Evolutionary conservation across 176 grass and related monocot species (phyloP).

Genomic region (Urochloa ruziziensis): DNA sequence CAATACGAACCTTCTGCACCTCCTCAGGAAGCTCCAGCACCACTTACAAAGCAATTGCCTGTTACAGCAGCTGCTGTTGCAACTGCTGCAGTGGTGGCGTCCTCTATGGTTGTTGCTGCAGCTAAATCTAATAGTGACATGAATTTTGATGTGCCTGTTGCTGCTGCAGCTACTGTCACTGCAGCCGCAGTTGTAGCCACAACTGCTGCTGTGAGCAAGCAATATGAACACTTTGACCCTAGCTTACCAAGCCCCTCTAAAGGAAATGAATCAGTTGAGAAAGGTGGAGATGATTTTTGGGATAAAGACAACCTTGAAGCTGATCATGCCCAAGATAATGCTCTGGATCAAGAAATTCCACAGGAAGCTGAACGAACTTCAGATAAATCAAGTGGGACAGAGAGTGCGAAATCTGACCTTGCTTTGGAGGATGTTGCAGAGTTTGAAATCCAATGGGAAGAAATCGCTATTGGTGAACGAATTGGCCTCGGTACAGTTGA

Average conservation of each 20-base stretch:
- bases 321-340: constrained; percentile 50
- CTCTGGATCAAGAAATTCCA: constrained; percentile 63
- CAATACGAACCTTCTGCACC: constrained; percentile 55
- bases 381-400: constrained; percentile 86
- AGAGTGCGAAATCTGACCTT: constrained; percentile 84
- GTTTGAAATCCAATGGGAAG: constrained; percentile 95
- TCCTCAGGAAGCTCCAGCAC: constrained; percentile 40
- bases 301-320: constrained; percentile 49
- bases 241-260: constrained; percentile 48
- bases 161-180: constrained; percentile 86
- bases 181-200: constrained; percentile 91
- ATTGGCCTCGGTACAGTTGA: constrained; percentile 88
- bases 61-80: constrained; percentile 94
- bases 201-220: constrained; percentile 75
- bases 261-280: constrained; percentile 48
- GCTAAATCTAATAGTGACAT: constrained; percentile 77
- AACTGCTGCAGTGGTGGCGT: constrained; percentile 94
- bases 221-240: constrained; percentile 59
- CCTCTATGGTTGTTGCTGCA: constrained; percentile 94
- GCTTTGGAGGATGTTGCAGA: constrained; percentile 68
- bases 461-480: constrained; percentile 84
- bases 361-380: constrained; percentile 75
- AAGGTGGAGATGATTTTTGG: constrained; percentile 44
- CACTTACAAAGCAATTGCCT: constrained; percentile 65
- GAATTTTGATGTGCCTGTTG: constrained; percentile 79